Percentiles rank a stretch among this genome's conserved stretches.
These are phyloP conservation scores for Neonectria coccinea DNA, from an alignment of 2,329 filamentous ascomycete species.

Conservation along the genomic window DNA sequence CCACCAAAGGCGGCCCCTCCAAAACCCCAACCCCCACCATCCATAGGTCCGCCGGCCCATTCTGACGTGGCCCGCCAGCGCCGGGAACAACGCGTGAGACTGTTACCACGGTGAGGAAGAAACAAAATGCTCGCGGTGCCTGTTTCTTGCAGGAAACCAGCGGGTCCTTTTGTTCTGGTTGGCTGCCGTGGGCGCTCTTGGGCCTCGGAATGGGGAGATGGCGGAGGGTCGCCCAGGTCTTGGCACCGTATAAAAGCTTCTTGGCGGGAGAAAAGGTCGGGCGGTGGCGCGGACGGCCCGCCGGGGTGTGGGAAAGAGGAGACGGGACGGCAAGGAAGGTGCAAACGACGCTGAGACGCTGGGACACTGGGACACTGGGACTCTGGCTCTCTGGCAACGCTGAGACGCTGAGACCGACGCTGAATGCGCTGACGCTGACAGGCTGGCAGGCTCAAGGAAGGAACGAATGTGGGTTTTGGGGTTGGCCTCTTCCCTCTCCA, in stretches of 20 bases:
- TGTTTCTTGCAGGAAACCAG: not conserved
- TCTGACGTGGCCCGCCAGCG: slow-evolving; percentile 26
- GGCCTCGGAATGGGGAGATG: not conserved
- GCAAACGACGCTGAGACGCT: not conserved
- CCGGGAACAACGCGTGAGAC: slow-evolving; percentile 1
- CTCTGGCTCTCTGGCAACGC: not conserved
- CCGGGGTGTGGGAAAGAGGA: not conserved
- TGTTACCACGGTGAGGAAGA: not conserved
- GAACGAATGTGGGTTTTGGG: slow-evolving; percentile 19
- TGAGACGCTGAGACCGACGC: not conserved
- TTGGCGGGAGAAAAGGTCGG: slow-evolving; percentile 3
- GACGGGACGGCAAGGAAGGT: not conserved
- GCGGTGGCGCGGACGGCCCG: slow-evolving; percentile 23
- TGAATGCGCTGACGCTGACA: slow-evolving; percentile 13
- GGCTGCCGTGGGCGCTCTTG: not conserved
- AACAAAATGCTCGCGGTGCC: not conserved
- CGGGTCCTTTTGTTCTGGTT: not conserved
- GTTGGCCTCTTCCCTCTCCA: not conserved
- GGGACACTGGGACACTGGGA: not conserved
- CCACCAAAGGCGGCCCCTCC: not conserved
- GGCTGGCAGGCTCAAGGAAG: slow-evolving; percentile 16
- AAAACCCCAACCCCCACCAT: slow-evolving; percentile 27
- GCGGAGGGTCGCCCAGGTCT: not conserved
- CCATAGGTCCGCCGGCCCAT: slow-evolving; percentile 7
- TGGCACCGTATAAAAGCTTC: slow-evolving; percentile 3